These are phyloP conservation scores for Stipa capillata DNA, from an alignment of 176 grass and related monocot genomes.

Conservation along the genomic window DNA sequence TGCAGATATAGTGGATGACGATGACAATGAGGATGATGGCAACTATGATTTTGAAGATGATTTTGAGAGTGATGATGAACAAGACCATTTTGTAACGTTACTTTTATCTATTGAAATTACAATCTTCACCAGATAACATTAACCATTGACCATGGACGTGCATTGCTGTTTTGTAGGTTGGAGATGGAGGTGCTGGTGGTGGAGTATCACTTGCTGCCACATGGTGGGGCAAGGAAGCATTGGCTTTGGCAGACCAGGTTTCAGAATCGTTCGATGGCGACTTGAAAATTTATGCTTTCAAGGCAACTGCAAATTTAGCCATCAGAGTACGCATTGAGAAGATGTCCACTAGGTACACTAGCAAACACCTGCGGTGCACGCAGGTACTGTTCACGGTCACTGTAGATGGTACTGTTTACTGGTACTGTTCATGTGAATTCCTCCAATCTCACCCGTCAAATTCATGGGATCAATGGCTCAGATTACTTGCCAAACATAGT, in stretches of 20 bases:
- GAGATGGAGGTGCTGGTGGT: slow-evolving; percentile 88
- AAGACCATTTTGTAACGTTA: slow-evolving; percentile 40
- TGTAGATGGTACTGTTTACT: too few relatives aligned
- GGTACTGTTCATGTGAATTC: too few relatives aligned
- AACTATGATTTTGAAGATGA: slow-evolving; percentile 42
- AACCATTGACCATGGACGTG: neutral
- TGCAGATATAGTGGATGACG: slow-evolving; percentile 35
- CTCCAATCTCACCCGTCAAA: too few relatives aligned
- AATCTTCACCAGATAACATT: neutral
- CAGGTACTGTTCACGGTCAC: too few relatives aligned
- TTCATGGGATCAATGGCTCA: too few relatives aligned
- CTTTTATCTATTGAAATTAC: neutral
- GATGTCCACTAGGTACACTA: slow-evolving; percentile 82
- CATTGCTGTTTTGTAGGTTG: slow-evolving; percentile 42
- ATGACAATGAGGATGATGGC: neutral
- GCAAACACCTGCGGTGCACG: too few relatives aligned
- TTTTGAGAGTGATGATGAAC: slow-evolving; percentile 51
- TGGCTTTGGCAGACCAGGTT: slow-evolving; percentile 70
- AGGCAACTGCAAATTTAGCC: slow-evolving; percentile 49
- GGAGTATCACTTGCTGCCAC: slow-evolving; percentile 72
- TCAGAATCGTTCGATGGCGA: slow-evolving; percentile 51
- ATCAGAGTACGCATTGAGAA: slow-evolving; percentile 86
- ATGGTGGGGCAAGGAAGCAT: slow-evolving; percentile 88
- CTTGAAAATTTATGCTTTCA: slow-evolving; percentile 92
- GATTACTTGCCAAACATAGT: too few relatives aligned